Evolutionary conservation across 306 rosid genomes (phyloP).

Genomic region (Dryas alaskensis): DNA sequence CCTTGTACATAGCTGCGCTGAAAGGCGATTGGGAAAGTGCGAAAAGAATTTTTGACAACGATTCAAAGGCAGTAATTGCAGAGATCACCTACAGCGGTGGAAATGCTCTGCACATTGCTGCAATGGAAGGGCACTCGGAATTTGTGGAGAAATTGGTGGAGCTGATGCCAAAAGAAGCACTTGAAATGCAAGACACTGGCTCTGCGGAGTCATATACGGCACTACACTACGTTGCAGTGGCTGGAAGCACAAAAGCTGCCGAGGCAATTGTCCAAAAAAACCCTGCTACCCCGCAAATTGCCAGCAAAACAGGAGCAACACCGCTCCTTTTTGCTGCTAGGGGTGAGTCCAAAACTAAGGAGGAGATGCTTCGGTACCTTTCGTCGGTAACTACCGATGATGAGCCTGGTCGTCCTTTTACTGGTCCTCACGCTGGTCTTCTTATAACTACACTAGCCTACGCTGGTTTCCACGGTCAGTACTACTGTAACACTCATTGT

Average conservation of each 20-base stretch:
- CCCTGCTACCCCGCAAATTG: background rate
- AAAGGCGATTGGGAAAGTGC: conserved; percentile 1
- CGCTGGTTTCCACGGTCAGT: background rate
- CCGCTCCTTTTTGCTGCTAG: background rate
- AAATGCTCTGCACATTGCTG: background rate
- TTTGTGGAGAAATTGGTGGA: conserved; percentile 2
- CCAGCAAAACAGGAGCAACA: background rate
- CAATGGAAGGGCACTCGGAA: background rate
- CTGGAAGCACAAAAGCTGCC: background rate
- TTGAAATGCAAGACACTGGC: background rate
- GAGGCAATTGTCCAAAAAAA: background rate
- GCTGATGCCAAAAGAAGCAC: background rate
- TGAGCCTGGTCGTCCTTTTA: background rate
- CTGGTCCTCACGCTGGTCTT: background rate
- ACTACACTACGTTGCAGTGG: conserved; percentile 1
- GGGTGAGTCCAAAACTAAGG: too few relatives aligned
- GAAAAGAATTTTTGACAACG: background rate
- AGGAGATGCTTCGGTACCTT: conserved; percentile 8
- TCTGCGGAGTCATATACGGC: background rate
- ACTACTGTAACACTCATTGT: too few relatives aligned
- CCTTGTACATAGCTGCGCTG: too few relatives aligned
- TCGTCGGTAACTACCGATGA: background rate
- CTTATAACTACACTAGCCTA: background rate
- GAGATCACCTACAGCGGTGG: too few relatives aligned
- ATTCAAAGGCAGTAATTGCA: background rate